Evolutionary conservation across 192 early-diverging fungal species (phyloP).

Genomic region (Polychytrium aggregatum): DNA sequence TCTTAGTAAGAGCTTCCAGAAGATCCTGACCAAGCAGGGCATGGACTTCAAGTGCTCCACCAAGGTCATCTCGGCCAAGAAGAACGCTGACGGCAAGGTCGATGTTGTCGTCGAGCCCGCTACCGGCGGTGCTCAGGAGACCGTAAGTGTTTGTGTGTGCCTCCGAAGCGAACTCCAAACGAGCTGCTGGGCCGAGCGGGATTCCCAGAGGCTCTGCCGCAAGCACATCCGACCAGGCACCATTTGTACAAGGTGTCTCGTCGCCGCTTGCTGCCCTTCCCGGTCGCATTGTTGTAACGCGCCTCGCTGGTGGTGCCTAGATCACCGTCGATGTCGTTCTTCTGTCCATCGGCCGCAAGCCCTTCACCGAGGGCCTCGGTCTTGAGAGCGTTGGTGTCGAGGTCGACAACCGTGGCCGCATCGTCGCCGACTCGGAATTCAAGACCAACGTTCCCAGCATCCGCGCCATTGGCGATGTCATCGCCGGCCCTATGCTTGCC

Average conservation of each 20-base stretch:
- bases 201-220: too few relatives aligned
- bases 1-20: constrained; percentile 75
- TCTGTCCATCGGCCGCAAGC: constrained; percentile 89
- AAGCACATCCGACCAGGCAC: too few relatives aligned
- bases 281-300: too few relatives aligned
- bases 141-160: constrained; percentile 44
- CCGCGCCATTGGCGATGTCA: constrained; percentile 94
- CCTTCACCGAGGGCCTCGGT: constrained; percentile 85
- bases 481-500: constrained; percentile 94
- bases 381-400: constrained; percentile 85
- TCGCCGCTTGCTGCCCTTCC: too few relatives aligned
- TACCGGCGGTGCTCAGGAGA: constrained; percentile 44
- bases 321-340: constrained; percentile 85
- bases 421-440: constrained; percentile 74
- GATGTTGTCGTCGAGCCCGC: constrained; percentile 84
- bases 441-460: constrained; percentile 80
- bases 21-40: constrained; percentile 85
- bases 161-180: too few relatives aligned
- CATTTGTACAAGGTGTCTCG: too few relatives aligned
- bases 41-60: constrained; percentile 98
- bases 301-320: too few relatives aligned
- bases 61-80: constrained; percentile 82
- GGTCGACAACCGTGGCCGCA: constrained; percentile 75
- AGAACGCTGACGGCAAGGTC: constrained; percentile 75
- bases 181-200: too few relatives aligned